Base-by-base conservation (phyloP, 2,329 filamentous ascomycete genomes). In the Incumbomyces lentus region DNA sequence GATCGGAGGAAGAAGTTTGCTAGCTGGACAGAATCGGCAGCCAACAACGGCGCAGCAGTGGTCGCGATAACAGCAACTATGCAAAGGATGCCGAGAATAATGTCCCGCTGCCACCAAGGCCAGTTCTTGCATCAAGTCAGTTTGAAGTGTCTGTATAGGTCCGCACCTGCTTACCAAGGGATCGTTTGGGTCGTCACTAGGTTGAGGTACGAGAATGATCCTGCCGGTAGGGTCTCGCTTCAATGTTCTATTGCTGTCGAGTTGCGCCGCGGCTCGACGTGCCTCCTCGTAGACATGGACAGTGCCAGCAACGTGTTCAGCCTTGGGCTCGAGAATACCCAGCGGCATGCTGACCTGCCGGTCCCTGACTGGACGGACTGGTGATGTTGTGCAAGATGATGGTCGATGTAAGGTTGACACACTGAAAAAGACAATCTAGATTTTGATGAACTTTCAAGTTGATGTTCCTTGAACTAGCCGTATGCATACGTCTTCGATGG, bases 181-280 rank as follows among this genome's bases (percentile, higher is more conserved):
- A 64, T 95, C 89, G 62, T 93, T 90, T 3, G 86, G 86, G 62
- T 94, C 86, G 64, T 94, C 84, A 52, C 82, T 89, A 2, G 90
- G 90, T 60, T 95, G 90, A 4, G 90, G 90, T 4, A 93, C 83
- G 29, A 95, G 77, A 56, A 95, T 84, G 57, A 90, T 84, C 42
- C 81, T 69, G 30, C 84, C 82, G 52, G 72, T 81, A 44, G 64
- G 74, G 64, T 89, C 84, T 63, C 80, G 84, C 64, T 92, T 93
- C 56, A 92, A 65, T 49, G 69, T 68, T 12, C 64, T 58, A 19
- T 69, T 61, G 38, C 52, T 44, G 18, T 55, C 46, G 18, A 55
- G 36, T 10, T 50, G 43, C 29, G 52, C 51, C 22, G 52, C 40
- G 33, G 48, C 40, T 44, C 55, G 47, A 30, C 52, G 52, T 34